Percentiles rank a stretch among this genome's conserved stretches.
These are phyloP conservation scores for Backusella westeae DNA, from an alignment of 192 early-diverging fungal species.

Conservation along the genomic window DNA sequence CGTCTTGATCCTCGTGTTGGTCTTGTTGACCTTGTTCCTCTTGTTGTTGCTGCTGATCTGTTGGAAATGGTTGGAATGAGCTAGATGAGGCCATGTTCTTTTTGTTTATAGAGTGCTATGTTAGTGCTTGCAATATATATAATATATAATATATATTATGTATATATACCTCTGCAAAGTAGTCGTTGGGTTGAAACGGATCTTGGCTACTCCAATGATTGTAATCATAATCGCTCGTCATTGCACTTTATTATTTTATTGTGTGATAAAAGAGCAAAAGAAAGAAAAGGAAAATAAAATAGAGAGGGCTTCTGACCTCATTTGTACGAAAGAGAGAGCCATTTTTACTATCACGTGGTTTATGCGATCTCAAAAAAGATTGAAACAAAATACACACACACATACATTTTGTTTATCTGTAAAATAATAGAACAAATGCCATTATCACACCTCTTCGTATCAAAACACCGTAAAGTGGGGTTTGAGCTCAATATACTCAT, in stretches of 20 bases:
- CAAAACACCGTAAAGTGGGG: slow-evolving; percentile 67
- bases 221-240: not conserved
- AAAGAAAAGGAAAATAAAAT: not conserved
- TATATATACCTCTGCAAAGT: not conserved
- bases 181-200: not conserved
- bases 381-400: not conserved
- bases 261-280: not conserved
- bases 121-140: not conserved
- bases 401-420: not conserved
- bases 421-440: slow-evolving; percentile 17
- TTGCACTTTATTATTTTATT: not conserved
- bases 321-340: not conserved
- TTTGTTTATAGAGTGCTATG: not conserved
- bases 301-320: not conserved
- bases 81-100: slow-evolving; percentile 2
- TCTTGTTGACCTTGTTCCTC: not conserved
- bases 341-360: not conserved
- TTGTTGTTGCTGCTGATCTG: not conserved
- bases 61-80: not conserved
- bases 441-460: slow-evolving; percentile 63
- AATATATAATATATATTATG: not conserved
- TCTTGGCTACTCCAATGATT: slow-evolving; percentile 8
- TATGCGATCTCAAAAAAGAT: not conserved
- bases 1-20: not conserved
- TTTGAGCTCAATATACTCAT: slow-evolving; percentile 61